phyloP scores from a whole-genome alignment of 176 grass and related monocot genomes.

The Oryza glumipatula region DNA sequence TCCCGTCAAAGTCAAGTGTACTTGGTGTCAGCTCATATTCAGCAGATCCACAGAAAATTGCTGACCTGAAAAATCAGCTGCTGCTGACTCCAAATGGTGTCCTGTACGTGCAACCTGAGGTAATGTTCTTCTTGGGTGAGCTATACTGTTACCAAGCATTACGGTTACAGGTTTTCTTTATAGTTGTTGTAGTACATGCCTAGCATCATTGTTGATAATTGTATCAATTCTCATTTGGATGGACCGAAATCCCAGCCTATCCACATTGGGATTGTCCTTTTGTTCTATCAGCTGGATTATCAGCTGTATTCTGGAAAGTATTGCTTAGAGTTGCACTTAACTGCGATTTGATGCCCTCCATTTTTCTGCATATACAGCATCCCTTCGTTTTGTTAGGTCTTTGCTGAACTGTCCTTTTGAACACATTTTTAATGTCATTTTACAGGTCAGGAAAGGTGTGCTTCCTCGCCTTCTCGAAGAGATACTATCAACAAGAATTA shows the following conservation, averaged over 20 bases:
- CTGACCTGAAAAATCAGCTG: constrained; percentile 66
- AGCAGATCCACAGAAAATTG: constrained; percentile 55
- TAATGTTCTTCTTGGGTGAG: constrained; percentile 42
- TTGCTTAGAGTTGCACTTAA: constrained; percentile 31
- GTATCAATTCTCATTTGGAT: no score
- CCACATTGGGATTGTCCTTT: constrained; percentile 6
- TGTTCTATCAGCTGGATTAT: constrained; percentile 27
- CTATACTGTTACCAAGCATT: no score
- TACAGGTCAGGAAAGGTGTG: constrained; percentile 92
- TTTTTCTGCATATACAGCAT: constrained; percentile 16
- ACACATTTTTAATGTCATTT: constrained; percentile 35
- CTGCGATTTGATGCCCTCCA: not conserved
- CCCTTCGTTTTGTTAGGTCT: not conserved
- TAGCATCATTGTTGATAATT: constrained; percentile 17
- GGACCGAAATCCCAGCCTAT: no score
- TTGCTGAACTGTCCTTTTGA: constrained; percentile 25
- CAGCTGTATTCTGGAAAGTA: constrained; percentile 34
- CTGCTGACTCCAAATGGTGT: constrained; percentile 89
- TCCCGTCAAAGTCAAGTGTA: constrained; percentile 81
- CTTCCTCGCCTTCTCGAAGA: constrained; percentile 80
- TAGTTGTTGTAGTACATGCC: constrained; percentile 19
- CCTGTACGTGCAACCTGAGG: constrained; percentile 83
- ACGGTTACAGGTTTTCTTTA: not conserved
- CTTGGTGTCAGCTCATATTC: constrained; percentile 91
- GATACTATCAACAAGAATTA: constrained; percentile 93